Percentiles rank a stretch among this genome's conserved stretches.
Conservation (phyloP, 306 rosid genomes). For the Begonia loranthoides region DNA sequence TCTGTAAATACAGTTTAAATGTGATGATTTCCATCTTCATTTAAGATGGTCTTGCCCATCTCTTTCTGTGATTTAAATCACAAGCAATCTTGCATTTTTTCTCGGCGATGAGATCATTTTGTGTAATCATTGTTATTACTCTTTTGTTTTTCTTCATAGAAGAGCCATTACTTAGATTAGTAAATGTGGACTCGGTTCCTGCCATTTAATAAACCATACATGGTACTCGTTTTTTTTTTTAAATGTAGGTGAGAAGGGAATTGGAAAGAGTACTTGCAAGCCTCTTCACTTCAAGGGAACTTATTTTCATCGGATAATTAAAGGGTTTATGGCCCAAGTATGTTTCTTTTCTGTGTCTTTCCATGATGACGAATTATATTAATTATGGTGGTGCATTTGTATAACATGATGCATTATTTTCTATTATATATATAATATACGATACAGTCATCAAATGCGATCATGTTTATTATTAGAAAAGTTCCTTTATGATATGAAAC, state of each 20-base stretch:
- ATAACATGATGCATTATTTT: too few relatives aligned
- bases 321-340: conserved; percentile 98
- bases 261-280: conserved; percentile 68
- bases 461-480: not conserved
- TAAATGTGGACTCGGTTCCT: not conserved
- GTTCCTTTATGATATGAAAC: not conserved
- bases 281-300: conserved; percentile 87
- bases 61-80: too few relatives aligned
- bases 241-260: conserved; percentile 76
- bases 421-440: too few relatives aligned
- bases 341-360: conserved; percentile 15
- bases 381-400: not conserved
- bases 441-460: too few relatives aligned
- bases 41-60: too few relatives aligned
- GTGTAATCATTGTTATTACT: too few relatives aligned
- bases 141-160: not conserved
- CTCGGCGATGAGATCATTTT: too few relatives aligned
- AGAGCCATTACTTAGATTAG: not conserved
- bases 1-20: too few relatives aligned
- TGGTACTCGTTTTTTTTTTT: conserved; percentile 2
- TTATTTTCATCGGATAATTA: conserved; percentile 68
- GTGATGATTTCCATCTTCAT: too few relatives aligned
- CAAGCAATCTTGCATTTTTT: too few relatives aligned
- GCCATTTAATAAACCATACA: not conserved
- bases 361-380: not conserved